phyloP scores from a whole-genome alignment of 163 green algal species.

The Coccomyxa subellipsoidea region DNA sequence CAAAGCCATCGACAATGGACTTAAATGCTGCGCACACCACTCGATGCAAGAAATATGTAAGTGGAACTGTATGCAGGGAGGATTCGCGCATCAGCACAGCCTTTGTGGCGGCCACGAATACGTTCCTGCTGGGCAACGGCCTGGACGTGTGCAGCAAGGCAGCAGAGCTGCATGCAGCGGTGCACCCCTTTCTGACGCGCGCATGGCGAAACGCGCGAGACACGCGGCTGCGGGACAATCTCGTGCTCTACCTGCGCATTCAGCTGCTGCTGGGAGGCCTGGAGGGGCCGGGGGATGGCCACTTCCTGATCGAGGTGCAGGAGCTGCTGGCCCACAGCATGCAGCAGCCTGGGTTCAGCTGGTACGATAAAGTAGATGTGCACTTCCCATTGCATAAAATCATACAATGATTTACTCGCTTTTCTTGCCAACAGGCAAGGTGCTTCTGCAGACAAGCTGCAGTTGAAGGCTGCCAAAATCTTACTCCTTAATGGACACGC shows the following conservation, averaged over 20 bases:
- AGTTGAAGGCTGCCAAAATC: too few species aligned
- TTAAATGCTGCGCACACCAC: too few species aligned
- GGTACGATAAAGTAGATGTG: background rate
- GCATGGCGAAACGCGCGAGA: slow-evolving; percentile 7
- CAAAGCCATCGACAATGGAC: too few species aligned
- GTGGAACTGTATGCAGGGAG: too few species aligned
- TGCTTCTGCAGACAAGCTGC: too few species aligned
- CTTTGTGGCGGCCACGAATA: slow-evolving; percentile 21
- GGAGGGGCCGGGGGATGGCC: background rate
- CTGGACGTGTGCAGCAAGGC: slow-evolving; percentile 18
- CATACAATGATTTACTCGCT: too few species aligned
- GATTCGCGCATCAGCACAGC: slow-evolving; percentile 14
- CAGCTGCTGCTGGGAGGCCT: slow-evolving; percentile 22
- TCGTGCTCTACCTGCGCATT: slow-evolving; percentile 29
- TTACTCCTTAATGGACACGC: too few species aligned
- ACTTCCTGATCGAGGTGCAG: slow-evolving; percentile 9
- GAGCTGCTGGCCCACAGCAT: slow-evolving; percentile 6
- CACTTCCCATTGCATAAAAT: background rate
- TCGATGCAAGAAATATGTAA: too few species aligned
- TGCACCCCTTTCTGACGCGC: slow-evolving; percentile 19
- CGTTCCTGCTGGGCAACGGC: slow-evolving; percentile 34
- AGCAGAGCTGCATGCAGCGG: slow-evolving; percentile 12
- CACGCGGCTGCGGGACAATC: slow-evolving; percentile 11
- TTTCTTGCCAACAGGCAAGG: too few species aligned
- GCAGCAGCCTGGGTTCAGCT: background rate